Base-by-base conservation (phyloP, 768 basidiomycete species). In the Boletellus sp. region DNA sequence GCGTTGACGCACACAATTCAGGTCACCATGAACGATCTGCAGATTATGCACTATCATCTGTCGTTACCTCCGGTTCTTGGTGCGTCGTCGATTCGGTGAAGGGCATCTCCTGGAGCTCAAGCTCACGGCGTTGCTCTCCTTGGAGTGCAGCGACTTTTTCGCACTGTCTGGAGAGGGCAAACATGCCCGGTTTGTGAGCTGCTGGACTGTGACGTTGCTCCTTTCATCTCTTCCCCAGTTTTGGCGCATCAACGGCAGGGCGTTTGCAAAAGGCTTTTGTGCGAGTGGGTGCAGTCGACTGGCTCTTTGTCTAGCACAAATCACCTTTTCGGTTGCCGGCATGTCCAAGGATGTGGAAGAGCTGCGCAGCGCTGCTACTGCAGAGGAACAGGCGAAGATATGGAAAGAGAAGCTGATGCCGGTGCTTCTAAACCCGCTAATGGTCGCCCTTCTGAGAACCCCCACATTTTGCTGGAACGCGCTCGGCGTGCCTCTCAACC, bases 21-120 rank as follows among this genome's bases (percentile, higher is more conserved):
- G n/a, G n/a, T n/a, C n/a, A n/a, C n/a, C n/a, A n/a, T 19, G 31
- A 13, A 43, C 9, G 13, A 32, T 32, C 9, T 11, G 39, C 3
- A 26, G 26, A 22, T 28, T 20, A 11, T 7, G 8, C 20, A 40
- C 19, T 38, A 6, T 38, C 22, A 10, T 11, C 1, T 38, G 17
- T 38, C 9, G 22, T 20, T 11, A n/a, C 19, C 22, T 22, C 20
- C 10, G 19, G 5, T 12, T 11, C 20, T 26, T 40, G 13, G 17
- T n/a, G n/a, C 33, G 19, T 9, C n/a, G n/a, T 39, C 4, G 1
- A 13, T 43, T 31, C n/a, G 78, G 83, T 58, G 85, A 88, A 74
- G 83, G 84, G 3, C 87, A 90, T 63, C 75, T 90, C 10, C 71
- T 90, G 26, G 88, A 90, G 67, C 75, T 90, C 31, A 90, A 90